Evolutionary conservation across 371 early-diverging fungal genomes (phyloP), one percentile per base, ranked within the genome.

Genomic region (Saksenaea vasiformis): DNA sequence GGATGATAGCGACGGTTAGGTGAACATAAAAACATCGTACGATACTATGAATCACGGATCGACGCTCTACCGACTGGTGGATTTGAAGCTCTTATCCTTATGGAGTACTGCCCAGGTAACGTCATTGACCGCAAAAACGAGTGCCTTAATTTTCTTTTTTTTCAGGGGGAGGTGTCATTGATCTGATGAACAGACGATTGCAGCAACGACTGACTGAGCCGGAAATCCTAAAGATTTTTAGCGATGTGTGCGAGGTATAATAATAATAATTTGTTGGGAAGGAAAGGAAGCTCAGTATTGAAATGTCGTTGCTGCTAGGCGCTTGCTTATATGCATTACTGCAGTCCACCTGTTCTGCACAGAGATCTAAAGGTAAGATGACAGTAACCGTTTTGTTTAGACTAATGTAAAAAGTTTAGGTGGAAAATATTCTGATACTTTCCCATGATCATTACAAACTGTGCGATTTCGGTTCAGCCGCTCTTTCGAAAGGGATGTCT

Each of bases 401-500:
- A 11, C 27, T 17, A 0, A 15, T 37, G 13, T 44, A n/a, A n/a
- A 35, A 43, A 54, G 15, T 14, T 17, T 69, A 75, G 70, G 77
- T 80, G 35, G 89, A 90, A 57, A 89, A 90, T 61, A 79, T 90
- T 13, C 71, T 89, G 1, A 80, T 82, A 7, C 51, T 79, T 3
- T 64, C 66, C 35, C 69, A 76, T 61, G 85, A 89, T 26, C 82
- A 79, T 61, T 93, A 89, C 75, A 95, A 95, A 72, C 82, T 97
- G 38, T 95, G 95, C 73, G 97, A 97, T 76, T 97, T 96, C 84
- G 97, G 97, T 22, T 95, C 95, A 2, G 87, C 92, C n/a, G 58
- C 79, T 2, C 65, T 78, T 26, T 82, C 79, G 9, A 93, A 94
- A 3, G 87, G 87, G 14, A 70, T 74, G 28, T 83, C 81, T 31